Percentiles rank a stretch among this genome's conserved stretches.
Evolutionary conservation across 306 rosid species (phyloP).

Genomic region (Luffa aegyptiaca): DNA sequence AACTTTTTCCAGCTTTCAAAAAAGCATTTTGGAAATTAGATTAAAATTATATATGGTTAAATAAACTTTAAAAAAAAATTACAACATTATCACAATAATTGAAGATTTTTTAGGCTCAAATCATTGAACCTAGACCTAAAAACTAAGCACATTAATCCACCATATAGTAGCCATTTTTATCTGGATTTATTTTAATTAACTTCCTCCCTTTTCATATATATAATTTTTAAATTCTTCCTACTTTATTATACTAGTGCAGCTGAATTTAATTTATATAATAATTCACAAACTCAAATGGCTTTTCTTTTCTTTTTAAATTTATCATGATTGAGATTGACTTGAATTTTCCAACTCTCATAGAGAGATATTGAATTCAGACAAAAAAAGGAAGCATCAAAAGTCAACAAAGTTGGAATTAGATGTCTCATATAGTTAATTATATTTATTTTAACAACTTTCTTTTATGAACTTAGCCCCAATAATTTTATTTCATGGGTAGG

Average conservation of each 20-base stretch:
- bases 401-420: neutral
- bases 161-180: neutral
- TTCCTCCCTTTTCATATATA: neutral
- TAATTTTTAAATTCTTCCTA: neutral
- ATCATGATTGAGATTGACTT: neutral
- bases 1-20: too few species aligned
- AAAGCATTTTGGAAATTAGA: too few species aligned
- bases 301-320: neutral
- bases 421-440: neutral
- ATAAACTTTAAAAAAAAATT: too few species aligned
- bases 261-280: neutral
- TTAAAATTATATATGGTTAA: too few species aligned
- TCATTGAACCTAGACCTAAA: neutral
- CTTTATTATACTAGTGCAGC: neutral
- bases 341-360: neutral
- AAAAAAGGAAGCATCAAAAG: neutral
- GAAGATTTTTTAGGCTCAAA: too few species aligned
- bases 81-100: too few species aligned
- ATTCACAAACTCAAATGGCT: neutral
- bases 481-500: neutral
- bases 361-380: neutral
- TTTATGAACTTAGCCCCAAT: neutral
- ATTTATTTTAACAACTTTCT: neutral
- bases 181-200: neutral
- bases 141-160: neutral